phyloP scores from a whole-genome alignment of 768 basidiomycete species.

The Hydnomerulius pinastri region DNA sequence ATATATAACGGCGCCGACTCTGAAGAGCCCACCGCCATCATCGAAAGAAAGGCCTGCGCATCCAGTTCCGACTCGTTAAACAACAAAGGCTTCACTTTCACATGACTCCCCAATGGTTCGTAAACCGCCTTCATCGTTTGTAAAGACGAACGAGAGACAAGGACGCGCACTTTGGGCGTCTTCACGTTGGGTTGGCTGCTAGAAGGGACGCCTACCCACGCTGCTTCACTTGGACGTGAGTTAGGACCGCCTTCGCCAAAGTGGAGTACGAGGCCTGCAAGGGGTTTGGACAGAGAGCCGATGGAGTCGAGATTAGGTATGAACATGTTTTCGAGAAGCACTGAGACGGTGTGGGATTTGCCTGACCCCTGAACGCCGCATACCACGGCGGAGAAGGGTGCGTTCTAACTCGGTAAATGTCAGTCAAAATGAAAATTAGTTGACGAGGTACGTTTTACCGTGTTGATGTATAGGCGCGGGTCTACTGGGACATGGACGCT shows the following conservation, averaged over 20 bases:
- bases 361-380: constrained; percentile 80
- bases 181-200: constrained; percentile 36
- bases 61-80: constrained; percentile 65
- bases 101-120: constrained; percentile 46
- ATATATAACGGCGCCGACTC: constrained; percentile 69
- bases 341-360: constrained; percentile 72
- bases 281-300: constrained; percentile 53
- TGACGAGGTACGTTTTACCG: constrained; percentile 39
- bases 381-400: constrained; percentile 73
- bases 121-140: constrained; percentile 63
- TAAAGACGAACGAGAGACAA: constrained; percentile 61
- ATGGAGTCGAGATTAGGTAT: constrained; percentile 50
- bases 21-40: constrained; percentile 71
- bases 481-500: constrained; percentile 40
- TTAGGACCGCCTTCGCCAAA: constrained; percentile 65
- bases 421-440: constrained; percentile 1
- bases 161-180: constrained; percentile 45
- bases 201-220: constrained; percentile 56
- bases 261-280: constrained; percentile 67
- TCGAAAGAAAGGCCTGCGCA: constrained; percentile 65
- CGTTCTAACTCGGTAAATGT: constrained; percentile 49
- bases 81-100: constrained; percentile 55
- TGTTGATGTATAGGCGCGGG: constrained; percentile 65
- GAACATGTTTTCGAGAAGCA: constrained; percentile 70
- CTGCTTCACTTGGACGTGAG: constrained; percentile 66